These are phyloP conservation scores for Incumbomyces lentus DNA, from an alignment of 2,329 filamentous ascomycete genomes.

Conservation along the genomic window DNA sequence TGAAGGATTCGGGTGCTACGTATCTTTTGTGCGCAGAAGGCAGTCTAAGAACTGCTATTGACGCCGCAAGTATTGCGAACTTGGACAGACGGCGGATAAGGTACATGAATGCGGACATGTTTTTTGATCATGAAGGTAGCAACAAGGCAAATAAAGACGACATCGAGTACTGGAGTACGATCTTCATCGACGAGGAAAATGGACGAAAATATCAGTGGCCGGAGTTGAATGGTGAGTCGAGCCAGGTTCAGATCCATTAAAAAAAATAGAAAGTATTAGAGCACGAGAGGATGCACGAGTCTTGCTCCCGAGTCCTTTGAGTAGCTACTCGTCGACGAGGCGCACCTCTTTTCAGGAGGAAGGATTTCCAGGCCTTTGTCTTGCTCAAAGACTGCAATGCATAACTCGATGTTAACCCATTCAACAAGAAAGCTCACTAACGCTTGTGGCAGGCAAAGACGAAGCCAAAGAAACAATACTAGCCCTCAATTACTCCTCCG, in stretches of 20 bases:
- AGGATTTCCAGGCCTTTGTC: no score
- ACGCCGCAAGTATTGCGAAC: conserved; percentile 16
- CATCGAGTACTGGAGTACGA: conserved; percentile 14
- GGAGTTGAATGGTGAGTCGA: conserved; percentile 23
- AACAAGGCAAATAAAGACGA: conserved; percentile 6
- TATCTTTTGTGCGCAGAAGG: conserved; percentile 47
- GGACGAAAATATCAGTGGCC: conserved; percentile 19
- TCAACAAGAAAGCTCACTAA: not conserved
- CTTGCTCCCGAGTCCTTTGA: no score
- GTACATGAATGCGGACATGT: conserved; percentile 16
- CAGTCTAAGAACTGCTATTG: conserved; percentile 15
- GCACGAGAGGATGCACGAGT: no score
- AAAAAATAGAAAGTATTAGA: no score
- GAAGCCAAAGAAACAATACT: conserved; percentile 35
- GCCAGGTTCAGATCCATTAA: no score
- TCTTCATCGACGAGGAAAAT: conserved; percentile 15
- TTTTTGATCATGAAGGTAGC: conserved; percentile 6
- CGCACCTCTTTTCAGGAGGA: no score
- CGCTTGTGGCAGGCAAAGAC: conserved; percentile 14
- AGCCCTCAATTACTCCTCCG: conserved; percentile 63
- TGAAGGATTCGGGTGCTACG: conserved; percentile 55
- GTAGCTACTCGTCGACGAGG: no score
- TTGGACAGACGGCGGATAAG: conserved; percentile 16
- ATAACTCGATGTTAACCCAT: no score
- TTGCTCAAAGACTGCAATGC: no score